A percentile compares a stretch with the other conserved stretches of the same genome.
Evolutionary conservation across 352 stramenopile genomes (phyloP).

Genomic region (Peronosclerospora sorghi): DNA sequence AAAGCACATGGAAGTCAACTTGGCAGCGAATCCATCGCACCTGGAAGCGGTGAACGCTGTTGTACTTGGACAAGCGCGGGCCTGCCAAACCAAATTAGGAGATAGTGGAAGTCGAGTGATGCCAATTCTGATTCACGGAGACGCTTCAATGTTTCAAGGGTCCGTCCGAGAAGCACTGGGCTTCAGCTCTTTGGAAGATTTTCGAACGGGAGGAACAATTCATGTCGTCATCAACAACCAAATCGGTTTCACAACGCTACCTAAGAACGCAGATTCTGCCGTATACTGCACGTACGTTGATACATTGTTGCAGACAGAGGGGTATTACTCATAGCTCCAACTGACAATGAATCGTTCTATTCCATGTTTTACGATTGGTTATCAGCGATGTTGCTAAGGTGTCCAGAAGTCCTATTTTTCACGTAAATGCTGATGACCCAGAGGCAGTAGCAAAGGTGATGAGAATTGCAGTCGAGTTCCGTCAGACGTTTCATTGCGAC

Average conservation of each 20-base stretch:
- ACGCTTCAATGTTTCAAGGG: slow-evolving; percentile 89
- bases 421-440: slow-evolving; percentile 97
- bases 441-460: slow-evolving; percentile 88
- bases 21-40: slow-evolving; percentile 98
- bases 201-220: slow-evolving; percentile 95
- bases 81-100: slow-evolving; percentile 85
- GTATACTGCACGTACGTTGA: slow-evolving; percentile 87
- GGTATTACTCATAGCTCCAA: not conserved
- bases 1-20: slow-evolving; percentile 56
- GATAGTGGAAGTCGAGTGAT: slow-evolving; percentile 86
- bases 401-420: slow-evolving; percentile 89
- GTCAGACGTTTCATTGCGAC: slow-evolving; percentile 90
- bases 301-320: not conserved
- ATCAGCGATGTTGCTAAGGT: slow-evolving; percentile 94
- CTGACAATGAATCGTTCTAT: slow-evolving; percentile 2
- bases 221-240: slow-evolving; percentile 99
- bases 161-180: slow-evolving; percentile 73
- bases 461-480: slow-evolving; percentile 85
- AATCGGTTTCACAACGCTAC: slow-evolving; percentile 97
- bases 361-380: not conserved
- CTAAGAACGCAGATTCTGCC: slow-evolving; percentile 93
- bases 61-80: slow-evolving; percentile 91
- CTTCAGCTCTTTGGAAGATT: slow-evolving; percentile 87
- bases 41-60: slow-evolving; percentile 98
- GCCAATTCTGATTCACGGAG: slow-evolving; percentile 96